phyloP scores from a whole-genome alignment of 345 rosid genomes.

The Syzygium aromaticum region DNA sequence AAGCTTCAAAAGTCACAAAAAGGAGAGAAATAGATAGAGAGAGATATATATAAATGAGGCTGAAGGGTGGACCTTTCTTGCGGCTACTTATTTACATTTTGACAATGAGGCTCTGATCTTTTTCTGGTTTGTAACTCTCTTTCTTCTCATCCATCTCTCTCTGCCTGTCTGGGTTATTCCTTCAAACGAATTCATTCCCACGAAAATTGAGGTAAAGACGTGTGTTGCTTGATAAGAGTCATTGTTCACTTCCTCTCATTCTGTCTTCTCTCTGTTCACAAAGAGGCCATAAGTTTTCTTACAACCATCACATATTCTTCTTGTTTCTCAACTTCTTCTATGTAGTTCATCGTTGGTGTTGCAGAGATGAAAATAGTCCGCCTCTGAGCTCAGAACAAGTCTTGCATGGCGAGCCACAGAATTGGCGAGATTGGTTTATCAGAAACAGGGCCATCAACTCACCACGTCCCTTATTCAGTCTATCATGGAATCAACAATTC shows the following conservation, averaged over 20 bases:
- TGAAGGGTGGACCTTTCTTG: slow-evolving; percentile 26
- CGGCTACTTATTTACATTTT: slow-evolving; percentile 18
- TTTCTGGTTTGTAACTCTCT: background rate
- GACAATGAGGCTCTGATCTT: slow-evolving; percentile 36
- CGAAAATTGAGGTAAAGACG: background rate
- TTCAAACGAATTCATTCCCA: background rate
- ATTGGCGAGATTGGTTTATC: slow-evolving; percentile 67
- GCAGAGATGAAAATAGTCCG: background rate
- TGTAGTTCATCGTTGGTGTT: background rate
- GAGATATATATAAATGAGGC: background rate
- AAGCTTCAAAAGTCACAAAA: slow-evolving; percentile 8
- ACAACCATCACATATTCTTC: background rate
- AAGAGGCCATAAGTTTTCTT: background rate
- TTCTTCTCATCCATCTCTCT: background rate
- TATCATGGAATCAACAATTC: slow-evolving; percentile 65
- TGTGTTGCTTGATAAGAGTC: background rate
- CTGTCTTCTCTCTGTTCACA: background rate
- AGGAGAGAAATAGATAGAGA: background rate
- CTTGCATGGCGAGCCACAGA: slow-evolving; percentile 73
- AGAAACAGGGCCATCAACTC: slow-evolving; percentile 52
- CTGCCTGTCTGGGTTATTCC: background rate
- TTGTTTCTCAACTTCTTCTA: background rate
- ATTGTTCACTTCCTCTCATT: background rate
- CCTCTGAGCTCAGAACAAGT: background rate
- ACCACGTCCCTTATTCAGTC: slow-evolving; percentile 60